phyloP scores from a whole-genome alignment of 768 basidiomycete genomes.

The Pleurotus platypus region DNA sequence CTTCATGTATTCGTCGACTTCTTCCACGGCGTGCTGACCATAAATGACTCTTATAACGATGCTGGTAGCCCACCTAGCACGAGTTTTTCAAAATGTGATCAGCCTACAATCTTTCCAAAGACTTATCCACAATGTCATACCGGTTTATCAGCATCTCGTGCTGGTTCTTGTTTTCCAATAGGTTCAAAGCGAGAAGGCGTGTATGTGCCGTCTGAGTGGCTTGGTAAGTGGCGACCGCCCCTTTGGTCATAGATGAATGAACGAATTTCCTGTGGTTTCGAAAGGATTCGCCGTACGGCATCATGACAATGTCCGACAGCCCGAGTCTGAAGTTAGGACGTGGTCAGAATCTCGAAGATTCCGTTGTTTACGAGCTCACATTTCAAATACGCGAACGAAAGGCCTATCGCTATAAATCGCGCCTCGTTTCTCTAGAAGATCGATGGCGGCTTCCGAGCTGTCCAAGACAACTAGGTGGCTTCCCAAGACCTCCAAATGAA shows the following conservation, averaged over 20 bases:
- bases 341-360: too few species aligned
- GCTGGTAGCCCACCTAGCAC: too few species aligned
- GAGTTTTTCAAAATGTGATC: too few species aligned
- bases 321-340: background rate
- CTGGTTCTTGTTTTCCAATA: conserved; percentile 21
- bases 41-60: too few species aligned
- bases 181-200: conserved; percentile 33
- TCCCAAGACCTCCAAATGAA: conserved; percentile 37
- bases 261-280: conserved; percentile 50
- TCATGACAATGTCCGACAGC: background rate
- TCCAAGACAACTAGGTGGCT: conserved; percentile 48
- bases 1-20: conserved; percentile 27
- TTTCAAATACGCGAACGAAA: background rate
- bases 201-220: conserved; percentile 40
- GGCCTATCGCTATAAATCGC: conserved; percentile 39
- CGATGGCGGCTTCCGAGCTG: conserved; percentile 20
- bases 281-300: conserved; percentile 36
- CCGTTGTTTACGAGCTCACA: background rate
- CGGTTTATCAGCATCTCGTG: too few species aligned
- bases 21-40: background rate
- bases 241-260: conserved; percentile 43
- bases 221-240: conserved; percentile 29
- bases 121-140: too few species aligned
- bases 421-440: conserved; percentile 36
- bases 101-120: too few species aligned